Conservation (phyloP, 495 filamentous ascomycete species). For the Rostrohypoxylon terebratum region DNA sequence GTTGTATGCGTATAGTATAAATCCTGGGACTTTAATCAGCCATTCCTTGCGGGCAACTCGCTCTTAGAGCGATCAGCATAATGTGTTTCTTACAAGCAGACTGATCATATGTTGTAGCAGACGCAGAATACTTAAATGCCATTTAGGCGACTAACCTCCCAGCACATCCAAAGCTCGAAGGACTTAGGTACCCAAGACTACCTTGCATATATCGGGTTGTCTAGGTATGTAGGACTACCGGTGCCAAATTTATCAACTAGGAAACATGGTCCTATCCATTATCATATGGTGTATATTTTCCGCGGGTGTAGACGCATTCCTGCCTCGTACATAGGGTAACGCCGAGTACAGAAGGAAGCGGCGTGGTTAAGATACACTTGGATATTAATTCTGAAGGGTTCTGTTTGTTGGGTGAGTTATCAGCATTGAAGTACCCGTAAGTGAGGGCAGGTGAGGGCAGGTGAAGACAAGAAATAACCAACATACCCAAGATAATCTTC, state of each 20-base stretch:
- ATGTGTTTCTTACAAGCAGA: neutral
- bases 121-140: conserved; percentile 19
- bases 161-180: conserved; percentile 25
- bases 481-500: conserved; percentile 74
- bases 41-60: neutral
- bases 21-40: conserved; percentile 1
- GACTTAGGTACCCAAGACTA: conserved; percentile 15
- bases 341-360: neutral
- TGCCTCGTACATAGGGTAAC: neutral
- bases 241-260: conserved; percentile 15
- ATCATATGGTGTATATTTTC: conserved; percentile 25
- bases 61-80: neutral
- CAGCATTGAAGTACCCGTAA: neutral
- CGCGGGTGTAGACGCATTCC: neutral
- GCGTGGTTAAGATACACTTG: neutral
- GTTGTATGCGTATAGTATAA: conserved; percentile 6
- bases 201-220: conserved; percentile 34
- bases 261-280: conserved; percentile 9
- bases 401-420: conserved; percentile 15
- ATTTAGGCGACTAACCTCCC: conserved; percentile 8
- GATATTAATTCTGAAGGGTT: conserved; percentile 30
- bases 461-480: neutral
- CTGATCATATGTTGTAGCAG: conserved; percentile 5
- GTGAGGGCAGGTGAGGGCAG: too few species aligned
- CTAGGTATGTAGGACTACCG: conserved; percentile 24